Evolutionary conservation across 768 basidiomycete species (phyloP), one percentile per base, ranked within the genome.

Genomic region (Leccinum obscurum): DNA sequence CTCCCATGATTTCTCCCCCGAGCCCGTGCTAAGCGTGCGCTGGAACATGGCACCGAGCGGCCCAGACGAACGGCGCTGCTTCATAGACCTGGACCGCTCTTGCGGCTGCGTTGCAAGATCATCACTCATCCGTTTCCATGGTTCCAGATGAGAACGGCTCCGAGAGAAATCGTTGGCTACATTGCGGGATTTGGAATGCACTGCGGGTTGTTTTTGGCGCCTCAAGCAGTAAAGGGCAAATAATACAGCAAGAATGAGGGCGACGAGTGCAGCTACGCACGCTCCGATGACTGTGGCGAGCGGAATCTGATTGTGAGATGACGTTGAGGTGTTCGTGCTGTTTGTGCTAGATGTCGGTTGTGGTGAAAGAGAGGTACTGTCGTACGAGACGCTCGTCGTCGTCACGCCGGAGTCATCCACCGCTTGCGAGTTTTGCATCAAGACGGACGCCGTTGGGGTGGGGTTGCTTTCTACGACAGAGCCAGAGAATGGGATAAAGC

Each of bases 1-100:
- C 4, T 81, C 79, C 2, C 66, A 67, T 8, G 80, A 80, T 37
- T 72, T 75, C 60, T 81, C 82, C 8, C 75, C 79, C 15, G 86
- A 85, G 48, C 79, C 76, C 41, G 82, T 74, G 68, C 85, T 87
- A 5, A 80, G 80, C 0, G 78, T 70, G 41, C 83, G 78, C 66
- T 86, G 84, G 77, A 89, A 87, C 85, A 87, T 85, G 39, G 80
- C 64, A 2, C 72, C 85, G 57, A 87, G 80, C 65, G 85, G 79
- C 2, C 77, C 79, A 7, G 74, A 66, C 20, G 64, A 50, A 35
- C 67, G 78, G 11, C 75, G 72, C 61, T 83, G 80, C 62, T 77
- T 79, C 58, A 78, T 76, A 57, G 79, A 75, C 60, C 74, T 76
- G 58, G 79, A 75, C 60, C 75, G 73, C 15, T 28, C 57, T 58